These are phyloP conservation scores for Aegilops longissima DNA, from an alignment of 176 grass and related monocot genomes.

Conservation along the genomic window DNA sequence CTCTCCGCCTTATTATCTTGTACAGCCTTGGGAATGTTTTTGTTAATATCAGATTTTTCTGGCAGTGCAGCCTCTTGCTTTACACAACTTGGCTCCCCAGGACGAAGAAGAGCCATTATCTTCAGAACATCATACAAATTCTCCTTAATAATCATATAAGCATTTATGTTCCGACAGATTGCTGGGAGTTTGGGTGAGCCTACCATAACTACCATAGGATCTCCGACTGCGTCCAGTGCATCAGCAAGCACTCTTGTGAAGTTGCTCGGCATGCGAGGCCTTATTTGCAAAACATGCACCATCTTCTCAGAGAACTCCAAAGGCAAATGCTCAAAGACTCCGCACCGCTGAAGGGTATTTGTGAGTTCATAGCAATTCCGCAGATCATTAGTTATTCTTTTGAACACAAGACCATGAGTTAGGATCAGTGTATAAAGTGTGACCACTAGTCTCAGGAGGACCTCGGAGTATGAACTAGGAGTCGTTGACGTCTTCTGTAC, in stretches of 20 bases:
- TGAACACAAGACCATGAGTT: background rate
- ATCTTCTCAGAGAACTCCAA: constrained; percentile 36
- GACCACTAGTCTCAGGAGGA: constrained; percentile 53
- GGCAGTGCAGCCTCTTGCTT: background rate
- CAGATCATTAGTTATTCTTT: too few species aligned
- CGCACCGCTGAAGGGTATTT: background rate
- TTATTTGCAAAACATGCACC: background rate
- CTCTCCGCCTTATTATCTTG: background rate
- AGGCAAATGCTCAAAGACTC: constrained; percentile 47
- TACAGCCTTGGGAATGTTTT: background rate
- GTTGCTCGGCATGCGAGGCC: background rate
- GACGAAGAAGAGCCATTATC: constrained; percentile 38
- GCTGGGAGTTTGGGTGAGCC: background rate
- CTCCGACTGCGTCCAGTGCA: constrained; percentile 48
- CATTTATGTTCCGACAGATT: constrained; percentile 24
- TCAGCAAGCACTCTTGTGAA: constrained; percentile 46
- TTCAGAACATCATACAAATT: constrained; percentile 34
- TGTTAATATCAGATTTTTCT: background rate
- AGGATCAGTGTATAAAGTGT: constrained; percentile 43
- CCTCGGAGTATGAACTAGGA: background rate
- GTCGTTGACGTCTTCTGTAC: background rate
- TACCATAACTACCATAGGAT: constrained; percentile 50
- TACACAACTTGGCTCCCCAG: background rate
- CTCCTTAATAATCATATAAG: constrained; percentile 18
- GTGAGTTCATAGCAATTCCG: constrained; percentile 19